Evolutionary conservation across 306 rosid genomes (phyloP), one percentile per base, ranked within the genome.

Genomic region (Glycine tomentella): DNA sequence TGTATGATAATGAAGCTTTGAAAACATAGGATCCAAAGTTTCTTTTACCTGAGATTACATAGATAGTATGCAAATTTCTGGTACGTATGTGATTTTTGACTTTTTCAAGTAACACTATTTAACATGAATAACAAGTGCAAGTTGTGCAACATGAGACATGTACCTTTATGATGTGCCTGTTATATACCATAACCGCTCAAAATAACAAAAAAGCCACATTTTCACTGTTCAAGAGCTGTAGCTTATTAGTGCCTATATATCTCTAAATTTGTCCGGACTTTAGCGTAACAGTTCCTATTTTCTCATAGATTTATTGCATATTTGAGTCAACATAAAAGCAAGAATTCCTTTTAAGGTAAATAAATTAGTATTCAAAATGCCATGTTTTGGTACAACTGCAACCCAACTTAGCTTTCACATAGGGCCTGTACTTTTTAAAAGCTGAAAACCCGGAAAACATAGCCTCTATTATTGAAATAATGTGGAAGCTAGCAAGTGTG

Each of bases 381-480:
- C 53, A 77, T 52, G 20, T 48, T 16, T 15, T 4, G 53, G 44
- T 74, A 52, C 45, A 48, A 44, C 31, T 4, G 2, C 44, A 38
- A 38, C 44, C 55, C 31, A 59, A 75, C 75, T 36, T 40, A 50
- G 36, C 58, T 17, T 63, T 63, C 46, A 63, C 15, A 33, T 56
- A 63, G 68, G 40, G 59, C 48, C 61, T 69, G 77, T 31, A 69
- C 77, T 79, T 69, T 77, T 79, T 9, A 57, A 69, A 69, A 63
- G 61, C 70, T 57, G 69, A 49, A 79, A 79, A 69, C 48, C 62
- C 49, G 48, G 76, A 58, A 79, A 8, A 70, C 51, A 46, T 45
- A 33, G 33, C 71, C 40, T 69, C 48, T 57, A 69, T 57, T 69
- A 53, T 58, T 70, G 65, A 70, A 56, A 44, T 70, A 79, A 56